These are phyloP conservation scores for Colletotrichum caudatum DNA, from an alignment of 2,329 filamentous ascomycete species.

Conservation along the genomic window DNA sequence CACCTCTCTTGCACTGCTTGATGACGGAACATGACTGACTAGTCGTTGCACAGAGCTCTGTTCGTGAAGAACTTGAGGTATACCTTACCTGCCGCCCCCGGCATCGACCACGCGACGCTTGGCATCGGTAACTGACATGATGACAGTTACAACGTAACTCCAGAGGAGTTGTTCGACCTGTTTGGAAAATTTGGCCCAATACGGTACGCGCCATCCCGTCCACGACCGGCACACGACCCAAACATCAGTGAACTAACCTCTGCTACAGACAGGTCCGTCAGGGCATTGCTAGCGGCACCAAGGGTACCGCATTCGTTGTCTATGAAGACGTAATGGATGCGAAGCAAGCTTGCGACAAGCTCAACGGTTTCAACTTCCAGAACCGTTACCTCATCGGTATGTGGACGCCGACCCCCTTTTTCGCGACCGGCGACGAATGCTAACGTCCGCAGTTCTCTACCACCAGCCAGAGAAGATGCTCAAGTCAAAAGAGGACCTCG, in stretches of 20 bases:
- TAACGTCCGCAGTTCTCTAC: constrained; percentile 64
- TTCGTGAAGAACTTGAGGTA: constrained; percentile 99
- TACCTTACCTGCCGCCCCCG: constrained; percentile 65
- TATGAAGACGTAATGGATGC: constrained; percentile 99
- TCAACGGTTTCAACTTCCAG: constrained; percentile 99
- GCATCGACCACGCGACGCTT: constrained; percentile 49
- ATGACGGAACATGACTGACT: constrained; percentile 49
- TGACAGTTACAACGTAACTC: constrained; percentile 94
- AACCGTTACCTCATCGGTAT: constrained; percentile 97
- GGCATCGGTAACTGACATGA: constrained; percentile 22
- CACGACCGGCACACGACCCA: constrained; percentile 6
- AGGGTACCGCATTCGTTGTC: constrained; percentile 98
- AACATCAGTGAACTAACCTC: constrained; percentile 36
- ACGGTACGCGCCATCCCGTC: constrained; percentile 70
- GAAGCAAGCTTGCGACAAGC: constrained; percentile 98
- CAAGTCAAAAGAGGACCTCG: constrained; percentile 92
- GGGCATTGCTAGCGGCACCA: constrained; percentile 96
- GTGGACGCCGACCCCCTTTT: constrained; percentile 52
- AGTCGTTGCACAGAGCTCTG: constrained; percentile 78
- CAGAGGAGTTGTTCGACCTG: constrained; percentile 97
- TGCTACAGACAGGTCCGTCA: constrained; percentile 90
- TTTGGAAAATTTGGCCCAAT: constrained; percentile 98
- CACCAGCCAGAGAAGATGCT: constrained; percentile 76
- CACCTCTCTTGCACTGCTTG: constrained; percentile 13
- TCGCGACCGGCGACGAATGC: constrained; percentile 8